Conservation (phyloP, 805 yeast species). For the Candida xyloterini region DNA sequence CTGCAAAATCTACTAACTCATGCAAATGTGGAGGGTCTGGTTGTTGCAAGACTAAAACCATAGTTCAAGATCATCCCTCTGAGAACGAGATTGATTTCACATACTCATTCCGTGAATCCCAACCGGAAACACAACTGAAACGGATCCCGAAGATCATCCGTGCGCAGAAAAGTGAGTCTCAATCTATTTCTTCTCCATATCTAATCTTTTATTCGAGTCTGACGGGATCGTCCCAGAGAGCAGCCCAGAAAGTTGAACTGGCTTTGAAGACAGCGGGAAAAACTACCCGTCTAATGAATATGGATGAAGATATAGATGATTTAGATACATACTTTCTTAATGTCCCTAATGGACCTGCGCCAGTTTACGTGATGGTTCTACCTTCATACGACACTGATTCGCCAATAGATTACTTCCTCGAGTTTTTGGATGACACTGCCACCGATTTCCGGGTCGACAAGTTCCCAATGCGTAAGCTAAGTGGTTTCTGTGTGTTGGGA, state of each 20-base stretch:
- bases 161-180: constrained; percentile 20
- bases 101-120: constrained; percentile 2
- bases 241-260: constrained; percentile 52
- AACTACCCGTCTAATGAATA: constrained; percentile 46
- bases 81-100: constrained; percentile 14
- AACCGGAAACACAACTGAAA: not conserved
- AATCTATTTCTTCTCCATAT: constrained; percentile 24
- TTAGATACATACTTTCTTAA: constrained; percentile 76
- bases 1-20: not conserved
- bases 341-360: constrained; percentile 47
- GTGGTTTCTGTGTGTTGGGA: constrained; percentile 85
- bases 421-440: constrained; percentile 72
- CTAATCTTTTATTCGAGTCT: constrained; percentile 78
- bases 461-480: constrained; percentile 62
- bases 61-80: not conserved
- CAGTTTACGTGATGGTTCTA: constrained; percentile 67
- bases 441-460: constrained; percentile 86
- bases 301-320: constrained; percentile 82
- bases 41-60: constrained; percentile 1
- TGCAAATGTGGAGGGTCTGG: constrained; percentile 9
- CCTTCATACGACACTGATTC: constrained; percentile 94
- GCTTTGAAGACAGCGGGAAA: constrained; percentile 33
- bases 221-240: constrained; percentile 76
- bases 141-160: constrained; percentile 1
- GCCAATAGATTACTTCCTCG: constrained; percentile 84